Evolutionary conservation across 768 basidiomycete genomes (phyloP), one percentile per base, ranked within the genome.

Genomic region (Gloeostereum incarnatum): DNA sequence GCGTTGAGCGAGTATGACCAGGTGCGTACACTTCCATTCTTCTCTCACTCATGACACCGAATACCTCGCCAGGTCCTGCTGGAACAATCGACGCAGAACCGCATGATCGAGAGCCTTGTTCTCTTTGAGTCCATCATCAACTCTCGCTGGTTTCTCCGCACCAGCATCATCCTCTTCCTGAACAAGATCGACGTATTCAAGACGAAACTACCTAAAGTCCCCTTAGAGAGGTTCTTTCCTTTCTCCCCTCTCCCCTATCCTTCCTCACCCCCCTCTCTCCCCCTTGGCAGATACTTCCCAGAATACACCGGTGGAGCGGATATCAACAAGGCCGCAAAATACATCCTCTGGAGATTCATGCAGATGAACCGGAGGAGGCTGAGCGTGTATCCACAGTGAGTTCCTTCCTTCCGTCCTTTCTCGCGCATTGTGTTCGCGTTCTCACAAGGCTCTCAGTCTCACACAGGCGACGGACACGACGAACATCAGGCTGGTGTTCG

Each of bases 341-440:
- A 89, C 46, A 91, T 97, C 38, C 64, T 97, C 25, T 96, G 90
- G 92, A 66, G 85, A 50, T 97, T 94, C 50, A 92, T 91, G 71
- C 88, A 94, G 57, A 81, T 85, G 39, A 94, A 93, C 48, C 63
- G 66, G 23, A 63, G 62, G 47, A 43, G 58, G 27, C 54, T 68
- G 45, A 61, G 51, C 39, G 59, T 72, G 13, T 73, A 72, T 45
- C 66, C 69, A 6, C 71, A 73, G 59, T 58, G 33, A n/a, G 57
- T 55, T 30, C 31, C 23, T 19, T 24, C 17, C 35, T 34, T 29
- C 26, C 23, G 11, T 17, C 6, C 11, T 43, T 22, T 14, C 1
- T 21, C 5, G 19, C 42, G 14, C 3, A 13, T 31, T 18, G 38
- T 11, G 9, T 5, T 5, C n/a, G 18, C 31, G 18, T 45, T 38